These are phyloP conservation scores for Saccharomyces hybrid DNA, from an alignment of 1,139 yeast species.

Conservation along the genomic window DNA sequence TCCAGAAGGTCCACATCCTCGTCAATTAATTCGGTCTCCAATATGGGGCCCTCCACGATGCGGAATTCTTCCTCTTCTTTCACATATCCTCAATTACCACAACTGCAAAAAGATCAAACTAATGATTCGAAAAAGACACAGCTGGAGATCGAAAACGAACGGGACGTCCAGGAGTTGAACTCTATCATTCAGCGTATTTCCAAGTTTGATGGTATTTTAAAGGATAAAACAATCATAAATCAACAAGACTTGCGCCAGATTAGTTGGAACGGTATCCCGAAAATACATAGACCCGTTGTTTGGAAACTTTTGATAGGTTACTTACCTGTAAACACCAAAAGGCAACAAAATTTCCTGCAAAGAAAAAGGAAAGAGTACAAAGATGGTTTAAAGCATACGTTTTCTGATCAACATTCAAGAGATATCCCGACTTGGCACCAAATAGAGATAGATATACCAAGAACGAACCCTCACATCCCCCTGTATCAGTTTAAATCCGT, in stretches of 20 bases:
- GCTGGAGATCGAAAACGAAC: slow-evolving; percentile 26
- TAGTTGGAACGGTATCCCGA: slow-evolving; percentile 94
- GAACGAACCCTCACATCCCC: slow-evolving; percentile 82
- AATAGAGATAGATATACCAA: slow-evolving; percentile 87
- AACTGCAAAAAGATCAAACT: slow-evolving; percentile 24
- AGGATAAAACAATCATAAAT: slow-evolving; percentile 52
- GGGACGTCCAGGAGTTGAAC: slow-evolving; percentile 50
- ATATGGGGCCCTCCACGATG: slow-evolving; percentile 18
- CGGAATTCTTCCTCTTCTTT: slow-evolving; percentile 1
- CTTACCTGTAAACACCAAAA: slow-evolving; percentile 72
- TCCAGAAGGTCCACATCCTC: slow-evolving; percentile 9
- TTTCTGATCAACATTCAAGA: slow-evolving; percentile 45
- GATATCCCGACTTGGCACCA: slow-evolving; percentile 93
- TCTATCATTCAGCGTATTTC: slow-evolving; percentile 55
- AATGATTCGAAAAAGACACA: slow-evolving; percentile 25
- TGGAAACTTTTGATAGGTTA: slow-evolving; percentile 92
- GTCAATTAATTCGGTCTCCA: slow-evolving; percentile 10
- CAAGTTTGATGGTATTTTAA: slow-evolving; percentile 59
- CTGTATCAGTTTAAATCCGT: slow-evolving; percentile 64
- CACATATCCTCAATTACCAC: slow-evolving; percentile 31
- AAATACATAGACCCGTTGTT: slow-evolving; percentile 67
- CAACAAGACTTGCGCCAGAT: slow-evolving; percentile 61
- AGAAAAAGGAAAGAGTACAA: slow-evolving; percentile 81
- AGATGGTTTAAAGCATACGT: slow-evolving; percentile 58
- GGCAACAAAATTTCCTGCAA: slow-evolving; percentile 62